phyloP scores from a whole-genome alignment of 2,329 filamentous ascomycete genomes.

The Mycosphaerella arachidis region DNA sequence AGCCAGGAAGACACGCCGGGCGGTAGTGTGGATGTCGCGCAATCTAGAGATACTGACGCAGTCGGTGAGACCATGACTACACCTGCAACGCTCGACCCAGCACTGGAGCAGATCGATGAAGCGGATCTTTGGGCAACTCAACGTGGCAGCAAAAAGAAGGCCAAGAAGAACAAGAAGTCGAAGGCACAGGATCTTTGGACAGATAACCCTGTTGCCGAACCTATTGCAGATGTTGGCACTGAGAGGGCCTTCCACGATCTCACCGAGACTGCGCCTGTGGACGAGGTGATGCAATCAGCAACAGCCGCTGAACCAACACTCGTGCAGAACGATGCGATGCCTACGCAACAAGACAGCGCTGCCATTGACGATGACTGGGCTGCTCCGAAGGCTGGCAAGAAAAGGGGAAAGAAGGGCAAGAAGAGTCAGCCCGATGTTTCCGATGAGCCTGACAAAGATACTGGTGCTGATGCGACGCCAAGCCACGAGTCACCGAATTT shows the following conservation, averaged over 20 bases:
- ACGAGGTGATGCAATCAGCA: background rate
- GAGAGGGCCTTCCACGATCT: background rate
- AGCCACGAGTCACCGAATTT: background rate
- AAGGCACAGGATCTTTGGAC: background rate
- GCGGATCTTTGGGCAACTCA: background rate
- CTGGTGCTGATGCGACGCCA: background rate
- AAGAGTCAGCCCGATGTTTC: slow-evolving; percentile 7
- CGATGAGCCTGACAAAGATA: background rate
- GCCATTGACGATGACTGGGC: background rate
- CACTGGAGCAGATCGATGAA: background rate
- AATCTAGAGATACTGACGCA: background rate
- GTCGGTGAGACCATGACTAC: background rate
- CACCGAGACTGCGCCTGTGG: background rate
- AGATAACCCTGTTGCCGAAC: background rate
- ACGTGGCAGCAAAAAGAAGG: slow-evolving; percentile 16
- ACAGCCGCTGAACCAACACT: background rate
- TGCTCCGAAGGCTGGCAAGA: slow-evolving; percentile 1
- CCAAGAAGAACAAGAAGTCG: slow-evolving; percentile 11
- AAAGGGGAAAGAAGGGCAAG: slow-evolving; percentile 34
- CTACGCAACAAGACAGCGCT: background rate
- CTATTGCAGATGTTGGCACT: background rate
- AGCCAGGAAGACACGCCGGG: background rate
- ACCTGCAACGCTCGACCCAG: background rate
- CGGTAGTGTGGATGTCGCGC: background rate
- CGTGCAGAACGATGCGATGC: background rate